Evolutionary conservation across 169 alveolate species (phyloP), one percentile per base, ranked within the genome.

Genomic region (Babesia ovata): DNA sequence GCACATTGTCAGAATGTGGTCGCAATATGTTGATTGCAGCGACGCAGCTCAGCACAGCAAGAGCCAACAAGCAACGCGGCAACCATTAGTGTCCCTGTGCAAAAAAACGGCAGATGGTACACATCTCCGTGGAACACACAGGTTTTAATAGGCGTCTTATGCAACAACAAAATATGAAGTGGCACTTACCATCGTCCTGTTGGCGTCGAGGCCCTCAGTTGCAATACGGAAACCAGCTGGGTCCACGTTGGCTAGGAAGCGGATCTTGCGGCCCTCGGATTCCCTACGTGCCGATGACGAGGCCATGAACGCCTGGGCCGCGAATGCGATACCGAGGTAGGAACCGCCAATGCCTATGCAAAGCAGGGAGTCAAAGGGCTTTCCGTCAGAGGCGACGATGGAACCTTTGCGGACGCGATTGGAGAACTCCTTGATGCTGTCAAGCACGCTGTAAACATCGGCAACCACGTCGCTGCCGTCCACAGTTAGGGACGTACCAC

Each of bases 271-370:
- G 0, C 95, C 88, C 28, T 44, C 79, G 77, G 50, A 53, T 1
- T 83, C 73, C 46, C n/a, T 56, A 17, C 85, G 49, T 11, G 86
- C 84, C 16, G 36, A 50, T 36, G 33, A 75, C 19, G 62, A 77
- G 11, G 79, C 90, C 78, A 63, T 53, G 26, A 92, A 86, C 48
- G 97, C 98, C 84, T 97, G 97, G 50, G 90, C 92, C 13, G 95
- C 97, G 75, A 94, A 95, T 75, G 94, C 97, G 14, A 97, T 96
- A 11, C 99, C 99, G 46, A 98, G 90, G 92, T 95, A 98, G 29
- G 98, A 93, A n/a, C 99, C 99, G 33, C 99, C 99, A 63, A 98
- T 98, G 63, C 99, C 99, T 70, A 97, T 95, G 52, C 98, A 95
- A 12, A 98, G 86, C 57, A 94, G 86, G 75, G 96, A 95, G 67